Evolutionary conservation across 2,329 filamentous ascomycete genomes (phyloP).

Genomic region (Exophiala spinifera): DNA sequence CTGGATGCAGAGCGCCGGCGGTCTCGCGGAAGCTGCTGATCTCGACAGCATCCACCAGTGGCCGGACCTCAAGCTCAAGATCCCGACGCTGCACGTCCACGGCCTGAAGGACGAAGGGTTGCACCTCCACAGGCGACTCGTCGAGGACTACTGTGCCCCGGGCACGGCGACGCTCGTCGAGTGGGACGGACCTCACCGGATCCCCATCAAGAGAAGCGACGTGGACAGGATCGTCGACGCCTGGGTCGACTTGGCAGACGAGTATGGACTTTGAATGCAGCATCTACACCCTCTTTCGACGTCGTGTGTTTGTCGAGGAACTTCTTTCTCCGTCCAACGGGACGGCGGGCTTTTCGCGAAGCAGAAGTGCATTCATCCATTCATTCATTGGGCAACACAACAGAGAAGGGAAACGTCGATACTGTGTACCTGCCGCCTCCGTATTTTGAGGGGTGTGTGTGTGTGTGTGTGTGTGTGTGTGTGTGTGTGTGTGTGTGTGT

Average conservation of each 20-base stretch:
- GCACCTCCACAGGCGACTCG: conserved; percentile 55
- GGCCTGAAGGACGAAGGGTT: conserved; percentile 60
- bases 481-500: no score
- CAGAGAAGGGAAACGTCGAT: no score
- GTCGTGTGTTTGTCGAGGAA: no score
- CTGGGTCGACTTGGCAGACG: conserved; percentile 52
- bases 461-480: no score
- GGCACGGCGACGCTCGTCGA: conserved; percentile 59
- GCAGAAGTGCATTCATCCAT: no score
- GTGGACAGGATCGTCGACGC: conserved; percentile 56
- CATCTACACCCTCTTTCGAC: no score
- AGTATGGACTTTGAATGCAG: conserved; percentile 41
- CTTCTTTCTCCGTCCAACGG: no score
- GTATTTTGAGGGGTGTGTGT: no score
- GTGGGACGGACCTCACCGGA: conserved; percentile 70
- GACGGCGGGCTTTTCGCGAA: no score
- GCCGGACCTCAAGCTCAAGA: conserved; percentile 47
- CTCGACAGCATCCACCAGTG: conserved; percentile 29
- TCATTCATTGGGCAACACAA: no score
- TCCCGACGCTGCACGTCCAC: conserved; percentile 68
- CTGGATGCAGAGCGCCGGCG: conserved; percentile 30
- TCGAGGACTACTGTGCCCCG: conserved; percentile 58
- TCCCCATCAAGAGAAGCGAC: conserved; percentile 66
- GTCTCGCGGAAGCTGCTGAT: conserved; percentile 24
- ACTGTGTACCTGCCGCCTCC: no score